Evolutionary conservation across 2,329 filamentous ascomycete genomes (phyloP), one percentile per base, ranked within the genome.

Genomic region (Botrytis sinoallii): DNA sequence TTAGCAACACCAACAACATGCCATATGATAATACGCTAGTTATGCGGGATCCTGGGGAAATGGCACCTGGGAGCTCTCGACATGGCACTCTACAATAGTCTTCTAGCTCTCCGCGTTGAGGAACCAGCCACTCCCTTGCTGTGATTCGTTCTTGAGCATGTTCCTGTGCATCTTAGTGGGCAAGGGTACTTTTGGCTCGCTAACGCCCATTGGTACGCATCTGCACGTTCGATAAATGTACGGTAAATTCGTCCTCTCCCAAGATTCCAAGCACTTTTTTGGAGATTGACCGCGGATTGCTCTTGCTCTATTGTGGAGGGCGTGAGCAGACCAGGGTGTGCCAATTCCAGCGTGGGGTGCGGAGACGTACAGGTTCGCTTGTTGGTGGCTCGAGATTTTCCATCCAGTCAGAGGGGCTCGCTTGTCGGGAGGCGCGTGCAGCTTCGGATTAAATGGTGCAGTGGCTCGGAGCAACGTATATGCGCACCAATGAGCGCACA

Each of bases 41-140:
- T 40, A 71, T 70, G 74, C 68, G 74, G 74, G 74, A 71, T 73
- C 66, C 66, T 70, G 71, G 74, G 61, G 44, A 64, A 69, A 42
- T 57, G n/a, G 48, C 66, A 57, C 9, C 57, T 38, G 14, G 59
- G 9, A 65, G 29, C 32, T 63, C 35, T 25, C 25, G 55, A 38
- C n/a, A 70, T 70, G 67, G 67, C 40, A 59, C 14, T 38, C 25
- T 38, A 14, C 29, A 20, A 44, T 61, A 44, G 10, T 22, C 61
- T 55, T 55, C 35, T 66, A 71, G 60, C 32, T 32, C 60, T 57
- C 42, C 9, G n/a, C 70, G 8, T 71, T 10, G 5, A 40, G 44
- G 38, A 20, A 25, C 70, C 29, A 52, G 69, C 46, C 70, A 63
- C n/a, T 40, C 10, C 25, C n/a, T 12, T 25, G 57, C 22, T 61